Evolutionary conservation across 768 basidiomycete species (phyloP).

Genomic region (Suillus discolor): DNA sequence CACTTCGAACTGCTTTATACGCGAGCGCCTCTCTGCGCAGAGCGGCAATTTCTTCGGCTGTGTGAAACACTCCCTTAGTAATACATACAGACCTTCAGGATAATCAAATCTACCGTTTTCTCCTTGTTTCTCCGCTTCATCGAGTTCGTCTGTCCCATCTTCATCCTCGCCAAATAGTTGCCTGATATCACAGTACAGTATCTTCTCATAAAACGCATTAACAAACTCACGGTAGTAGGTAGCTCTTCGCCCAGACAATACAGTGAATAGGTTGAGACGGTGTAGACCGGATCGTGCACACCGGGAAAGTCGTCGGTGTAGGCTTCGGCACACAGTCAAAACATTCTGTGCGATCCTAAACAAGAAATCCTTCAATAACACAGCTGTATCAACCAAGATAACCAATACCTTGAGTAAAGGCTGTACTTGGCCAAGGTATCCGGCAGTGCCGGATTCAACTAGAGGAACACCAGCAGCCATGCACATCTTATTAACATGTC

Average conservation of each 20-base stretch:
- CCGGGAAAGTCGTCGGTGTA: constrained; percentile 92
- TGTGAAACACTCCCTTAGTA: not conserved
- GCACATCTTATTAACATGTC: constrained; percentile 98
- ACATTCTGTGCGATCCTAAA: constrained; percentile 86
- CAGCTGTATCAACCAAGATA: not conserved
- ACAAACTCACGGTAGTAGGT: constrained; percentile 79
- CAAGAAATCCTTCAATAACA: constrained; percentile 1
- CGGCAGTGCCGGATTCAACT: constrained; percentile 96
- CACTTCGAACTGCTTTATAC: constrained; percentile 77
- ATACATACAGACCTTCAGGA: constrained; percentile 1
- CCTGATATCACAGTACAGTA: constrained; percentile 40
- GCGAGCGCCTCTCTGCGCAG: constrained; percentile 88
- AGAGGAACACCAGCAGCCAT: constrained; percentile 89
- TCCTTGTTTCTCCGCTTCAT: constrained; percentile 89
- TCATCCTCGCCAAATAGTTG: constrained; percentile 96
- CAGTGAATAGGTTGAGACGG: constrained; percentile 98
- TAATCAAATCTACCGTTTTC: constrained; percentile 72
- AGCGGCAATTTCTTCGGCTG: constrained; percentile 89
- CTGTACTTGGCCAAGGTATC: constrained; percentile 96
- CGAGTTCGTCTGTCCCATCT: constrained; percentile 78
- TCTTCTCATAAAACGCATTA: not conserved
- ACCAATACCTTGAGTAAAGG: constrained; percentile 77
- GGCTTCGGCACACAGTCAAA: constrained; percentile 96
- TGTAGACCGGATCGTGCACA: constrained; percentile 96
- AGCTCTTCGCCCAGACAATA: constrained; percentile 98